These are phyloP conservation scores for Yarrowia sp. DNA, from an alignment of 805 yeast genomes.

Conservation along the genomic window DNA sequence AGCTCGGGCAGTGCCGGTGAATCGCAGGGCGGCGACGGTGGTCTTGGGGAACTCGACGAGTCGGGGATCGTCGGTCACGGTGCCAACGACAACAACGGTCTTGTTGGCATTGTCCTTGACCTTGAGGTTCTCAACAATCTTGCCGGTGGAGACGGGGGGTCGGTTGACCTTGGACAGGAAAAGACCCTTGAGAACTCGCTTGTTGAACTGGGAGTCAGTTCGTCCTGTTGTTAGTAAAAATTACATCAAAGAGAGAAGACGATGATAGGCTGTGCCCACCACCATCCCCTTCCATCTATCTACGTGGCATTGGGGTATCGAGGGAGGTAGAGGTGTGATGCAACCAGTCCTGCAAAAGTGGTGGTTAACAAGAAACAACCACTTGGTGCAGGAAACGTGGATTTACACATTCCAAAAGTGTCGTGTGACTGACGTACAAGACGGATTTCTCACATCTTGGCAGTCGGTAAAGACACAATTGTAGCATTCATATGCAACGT, in stretches of 20 bases:
- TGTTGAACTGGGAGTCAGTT: conserved; percentile 97
- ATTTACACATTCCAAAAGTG: too few relatives aligned
- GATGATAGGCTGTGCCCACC: too few relatives aligned
- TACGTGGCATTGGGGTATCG: conserved; percentile 10
- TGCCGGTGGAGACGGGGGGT: conserved; percentile 98
- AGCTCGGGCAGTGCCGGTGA: conserved; percentile 99
- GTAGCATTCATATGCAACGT: too few relatives aligned
- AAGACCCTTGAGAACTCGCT: conserved; percentile 90
- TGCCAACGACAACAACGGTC: conserved; percentile 98
- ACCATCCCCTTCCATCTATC: not conserved
- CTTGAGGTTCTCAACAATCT: conserved; percentile 81
- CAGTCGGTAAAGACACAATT: too few relatives aligned
- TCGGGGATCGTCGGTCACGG: conserved; percentile 98
- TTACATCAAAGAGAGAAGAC: not conserved
- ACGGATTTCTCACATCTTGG: too few relatives aligned
- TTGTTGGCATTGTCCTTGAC: conserved; percentile 87
- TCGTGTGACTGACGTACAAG: too few relatives aligned
- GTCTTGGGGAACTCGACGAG: conserved; percentile 92
- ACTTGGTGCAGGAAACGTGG: too few relatives aligned
- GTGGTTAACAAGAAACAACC: too few relatives aligned
- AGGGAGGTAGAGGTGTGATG: not conserved
- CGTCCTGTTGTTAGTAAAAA: conserved; percentile 66
- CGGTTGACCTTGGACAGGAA: conserved; percentile 99
- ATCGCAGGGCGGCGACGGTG: conserved; percentile 98
- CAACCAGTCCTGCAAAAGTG: too few relatives aligned